Conservation (phyloP, 148 eudicot species). For the Fagopyrum tataricum region DNA sequence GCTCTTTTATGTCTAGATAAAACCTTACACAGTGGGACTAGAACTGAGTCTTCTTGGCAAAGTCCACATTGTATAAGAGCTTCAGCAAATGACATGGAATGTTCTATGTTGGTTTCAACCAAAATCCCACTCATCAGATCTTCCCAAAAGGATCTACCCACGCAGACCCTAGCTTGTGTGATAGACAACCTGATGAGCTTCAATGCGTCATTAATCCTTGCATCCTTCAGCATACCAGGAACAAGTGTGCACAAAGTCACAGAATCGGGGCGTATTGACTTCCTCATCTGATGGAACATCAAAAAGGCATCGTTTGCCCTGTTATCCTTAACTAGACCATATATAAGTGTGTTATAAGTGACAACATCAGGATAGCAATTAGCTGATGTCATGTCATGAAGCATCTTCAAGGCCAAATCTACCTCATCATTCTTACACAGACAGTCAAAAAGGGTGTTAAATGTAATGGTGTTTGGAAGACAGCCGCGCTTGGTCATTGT, state of each 20-base stretch:
- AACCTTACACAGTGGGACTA: constrained; percentile 57
- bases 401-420: constrained; percentile 51
- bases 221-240: constrained; percentile 64
- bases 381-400: constrained; percentile 53
- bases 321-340: constrained; percentile 53
- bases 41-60: constrained; percentile 51
- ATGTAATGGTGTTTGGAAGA: constrained; percentile 71
- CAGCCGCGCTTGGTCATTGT: constrained; percentile 49
- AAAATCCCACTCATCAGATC: constrained; percentile 54
- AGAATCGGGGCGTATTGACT: constrained; percentile 54
- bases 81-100: constrained; percentile 50
- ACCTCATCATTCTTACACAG: constrained; percentile 80
- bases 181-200: constrained; percentile 40
- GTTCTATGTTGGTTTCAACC: constrained; percentile 48
- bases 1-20: constrained; percentile 57
- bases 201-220: constrained; percentile 55
- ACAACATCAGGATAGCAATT: constrained; percentile 73
- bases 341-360: constrained; percentile 73
- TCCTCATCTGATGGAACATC: constrained; percentile 84
- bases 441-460: constrained; percentile 76
- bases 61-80: constrained; percentile 39
- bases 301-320: constrained; percentile 67
- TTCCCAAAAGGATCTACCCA: constrained; percentile 51
- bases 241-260: constrained; percentile 71
- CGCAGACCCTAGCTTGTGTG: constrained; percentile 16